phyloP scores from a whole-genome alignment of 2,329 filamentous ascomycete species.

The Calonectria pauciramosa region DNA sequence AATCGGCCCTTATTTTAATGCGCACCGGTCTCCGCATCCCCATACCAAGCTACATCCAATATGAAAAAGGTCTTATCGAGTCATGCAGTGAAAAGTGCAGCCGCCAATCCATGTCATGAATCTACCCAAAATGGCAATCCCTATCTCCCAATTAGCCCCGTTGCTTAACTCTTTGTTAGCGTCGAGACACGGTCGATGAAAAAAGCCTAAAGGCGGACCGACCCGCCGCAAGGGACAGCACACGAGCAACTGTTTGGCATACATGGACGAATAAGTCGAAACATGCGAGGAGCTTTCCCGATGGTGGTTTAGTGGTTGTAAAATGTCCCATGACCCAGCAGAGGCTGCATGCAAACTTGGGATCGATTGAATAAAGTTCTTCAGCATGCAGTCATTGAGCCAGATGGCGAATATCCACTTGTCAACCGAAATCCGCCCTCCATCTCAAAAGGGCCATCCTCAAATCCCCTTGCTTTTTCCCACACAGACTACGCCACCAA shows the following conservation, averaged over 20 bases:
- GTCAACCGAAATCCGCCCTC: neutral
- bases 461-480: neutral
- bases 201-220: conserved; percentile 8
- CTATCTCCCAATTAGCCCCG: conserved; percentile 4
- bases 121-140: neutral
- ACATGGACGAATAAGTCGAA: neutral
- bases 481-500: neutral
- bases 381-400: conserved; percentile 1
- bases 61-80: neutral
- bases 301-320: neutral
- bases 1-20: neutral
- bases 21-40: neutral
- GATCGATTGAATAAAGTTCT: neutral
- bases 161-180: no score
- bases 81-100: neutral
- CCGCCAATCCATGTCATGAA: neutral
- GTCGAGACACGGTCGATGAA: neutral
- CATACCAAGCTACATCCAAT: neutral
- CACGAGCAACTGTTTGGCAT: neutral
- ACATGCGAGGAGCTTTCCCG: neutral
- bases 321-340: neutral
- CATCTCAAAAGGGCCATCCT: neutral
- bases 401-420: neutral
- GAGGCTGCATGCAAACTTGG: neutral
- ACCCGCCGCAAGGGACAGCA: neutral